Base-by-base conservation (phyloP, 1,284 basidiomycete species). In the Ganoderma leucocontextum region DNA sequence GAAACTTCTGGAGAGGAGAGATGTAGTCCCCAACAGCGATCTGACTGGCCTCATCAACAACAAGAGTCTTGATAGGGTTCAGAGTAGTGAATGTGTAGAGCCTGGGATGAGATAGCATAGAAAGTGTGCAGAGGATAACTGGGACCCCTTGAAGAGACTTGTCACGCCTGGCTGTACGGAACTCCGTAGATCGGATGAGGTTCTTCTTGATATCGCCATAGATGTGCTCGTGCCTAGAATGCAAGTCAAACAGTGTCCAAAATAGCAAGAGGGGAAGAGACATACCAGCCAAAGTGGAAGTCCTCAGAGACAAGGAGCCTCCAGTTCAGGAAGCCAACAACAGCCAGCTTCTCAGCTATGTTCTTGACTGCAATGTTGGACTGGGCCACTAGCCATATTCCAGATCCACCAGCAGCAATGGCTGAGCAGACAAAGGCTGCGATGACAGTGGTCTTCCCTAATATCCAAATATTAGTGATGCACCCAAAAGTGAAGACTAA, bases 361-460 rank as follows among this genome's bases (percentile, higher is more conserved):
- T 90, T 91, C 78, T 90, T 91, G 35, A 91, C 87, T n/a, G 88
- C 88, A 49, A 89, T 84, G 74, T 89, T 89, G 0, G 85, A 90
- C 63, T 94, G 90, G 6, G 92, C 91, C 65, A 91, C 80, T 9
- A 94, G 83, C 91, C 91, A 94, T 10, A 92, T 85, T 2, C 87
- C 88, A 69, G 73, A 72, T 17, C 74, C 62, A 39, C 82, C 80
- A 42, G 83, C 81, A 59, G 80, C 73, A 22, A 78, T 72, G 33
- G 81, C 73, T 60, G 80, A 82, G 1, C 80, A 76, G 6, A 91
- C 89, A 81, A 80, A 88, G 15, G 86, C 82, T 4, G 89, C 87
- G 74, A 92, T 91, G 2, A 90, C 88, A 39, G 86, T 86, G 0
- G 89, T 90, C 75, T 91, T 90, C 4, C 89, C 87, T 62, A 85